Percentiles rank a stretch among this genome's conserved stretches.
Evolutionary conservation across 2,329 filamentous ascomycete species (phyloP).

Genomic region (Aspergillus costaricaensis): DNA sequence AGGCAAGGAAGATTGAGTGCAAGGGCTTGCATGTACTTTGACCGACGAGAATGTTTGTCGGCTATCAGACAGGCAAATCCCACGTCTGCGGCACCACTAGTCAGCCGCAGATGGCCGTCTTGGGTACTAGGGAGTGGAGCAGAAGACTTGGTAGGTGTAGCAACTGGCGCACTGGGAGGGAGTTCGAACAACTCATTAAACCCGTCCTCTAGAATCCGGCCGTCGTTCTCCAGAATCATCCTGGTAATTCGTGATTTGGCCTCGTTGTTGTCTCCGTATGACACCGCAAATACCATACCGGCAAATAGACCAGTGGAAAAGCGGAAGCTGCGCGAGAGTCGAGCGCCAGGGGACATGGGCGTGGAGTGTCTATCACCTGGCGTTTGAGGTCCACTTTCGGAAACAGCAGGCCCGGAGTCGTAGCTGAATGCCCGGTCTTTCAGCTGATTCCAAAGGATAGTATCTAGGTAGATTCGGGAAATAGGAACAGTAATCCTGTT

Average conservation of each 20-base stretch:
- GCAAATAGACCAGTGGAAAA: slow-evolving; percentile 60
- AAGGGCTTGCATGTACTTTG: slow-evolving; percentile 93
- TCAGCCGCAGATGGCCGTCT: slow-evolving; percentile 54
- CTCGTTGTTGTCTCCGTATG: slow-evolving; percentile 62
- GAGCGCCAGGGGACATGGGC: slow-evolving; percentile 52
- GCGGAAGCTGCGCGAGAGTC: slow-evolving; percentile 46
- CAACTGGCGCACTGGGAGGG: slow-evolving; percentile 30
- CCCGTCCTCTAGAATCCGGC: slow-evolving; percentile 68
- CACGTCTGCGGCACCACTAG: slow-evolving; percentile 52
- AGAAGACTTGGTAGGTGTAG: slow-evolving; percentile 33
- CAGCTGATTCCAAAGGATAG: slow-evolving; percentile 49
- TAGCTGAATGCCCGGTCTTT: slow-evolving; percentile 44
- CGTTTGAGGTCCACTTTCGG: slow-evolving; percentile 34
- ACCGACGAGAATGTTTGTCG: slow-evolving; percentile 79
- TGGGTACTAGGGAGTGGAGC: slow-evolving; percentile 11
- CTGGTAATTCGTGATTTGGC: slow-evolving; percentile 61
- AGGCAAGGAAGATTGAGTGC: slow-evolving; percentile 87
- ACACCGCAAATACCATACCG: slow-evolving; percentile 86
- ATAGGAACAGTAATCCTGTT: slow-evolving; percentile 46
- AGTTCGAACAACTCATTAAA: slow-evolving; percentile 78
- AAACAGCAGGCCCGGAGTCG: slow-evolving; percentile 20
- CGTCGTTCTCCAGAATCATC: slow-evolving; percentile 71
- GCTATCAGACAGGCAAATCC: slow-evolving; percentile 86
- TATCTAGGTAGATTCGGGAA: slow-evolving; percentile 49
- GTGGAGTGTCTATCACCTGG: slow-evolving; percentile 43